A percentile compares a stretch with the other conserved stretches of the same genome.
phyloP scores from a whole-genome alignment of 441 rosid species.

The Mallotus repandus region DNA sequence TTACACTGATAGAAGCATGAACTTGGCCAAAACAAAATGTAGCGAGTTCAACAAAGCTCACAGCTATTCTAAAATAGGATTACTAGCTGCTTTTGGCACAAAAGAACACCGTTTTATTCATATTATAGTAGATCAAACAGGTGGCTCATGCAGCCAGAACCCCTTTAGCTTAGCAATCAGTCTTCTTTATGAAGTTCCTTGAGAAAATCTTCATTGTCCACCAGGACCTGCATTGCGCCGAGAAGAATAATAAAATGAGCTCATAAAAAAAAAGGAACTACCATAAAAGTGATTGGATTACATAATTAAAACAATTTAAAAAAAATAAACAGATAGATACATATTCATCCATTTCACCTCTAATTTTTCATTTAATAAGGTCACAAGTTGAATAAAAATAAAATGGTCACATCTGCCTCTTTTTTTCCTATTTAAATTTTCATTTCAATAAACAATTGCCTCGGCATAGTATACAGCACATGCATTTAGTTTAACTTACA shows the following conservation, averaged over 20 bases:
- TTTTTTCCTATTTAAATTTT: neutral
- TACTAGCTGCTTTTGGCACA: neutral
- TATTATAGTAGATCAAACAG: neutral
- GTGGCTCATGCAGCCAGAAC: neutral
- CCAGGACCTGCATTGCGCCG: constrained; percentile 57
- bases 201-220: constrained; percentile 90
- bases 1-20: constrained; percentile 3
- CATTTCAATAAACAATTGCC: too few relatives aligned
- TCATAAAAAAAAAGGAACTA: neutral
- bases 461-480: neutral
- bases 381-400: neutral
- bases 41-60: neutral
- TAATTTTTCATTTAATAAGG: neutral
- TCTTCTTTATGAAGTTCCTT: constrained; percentile 60
- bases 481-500: neutral
- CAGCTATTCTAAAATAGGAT: constrained; percentile 11
- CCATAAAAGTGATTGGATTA: too few relatives aligned
- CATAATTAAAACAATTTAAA: too few relatives aligned
- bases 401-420: neutral
- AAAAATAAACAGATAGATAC: neutral
- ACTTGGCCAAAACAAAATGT: neutral
- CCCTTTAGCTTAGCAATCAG: neutral
- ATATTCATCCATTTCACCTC: neutral
- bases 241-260: neutral
- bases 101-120: constrained; percentile 24